Conservation (phyloP, 306 rosid genomes). For the Glycine soja region DNA sequence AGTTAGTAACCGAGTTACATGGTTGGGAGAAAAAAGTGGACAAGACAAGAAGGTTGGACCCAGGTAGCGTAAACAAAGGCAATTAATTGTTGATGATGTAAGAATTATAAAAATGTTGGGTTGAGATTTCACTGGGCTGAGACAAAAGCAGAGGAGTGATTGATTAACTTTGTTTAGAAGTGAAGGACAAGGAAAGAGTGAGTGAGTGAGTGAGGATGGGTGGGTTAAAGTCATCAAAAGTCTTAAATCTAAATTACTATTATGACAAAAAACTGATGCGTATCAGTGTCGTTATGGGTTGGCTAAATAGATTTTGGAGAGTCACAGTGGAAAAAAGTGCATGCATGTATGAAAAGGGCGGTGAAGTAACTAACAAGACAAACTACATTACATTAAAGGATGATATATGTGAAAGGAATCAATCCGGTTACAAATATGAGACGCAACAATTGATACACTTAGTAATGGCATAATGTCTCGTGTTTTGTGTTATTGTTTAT, state of each 20-base stretch:
- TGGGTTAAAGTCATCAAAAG: background rate
- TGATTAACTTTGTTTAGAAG: slow-evolving; percentile 5
- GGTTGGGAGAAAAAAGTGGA: too few species aligned
- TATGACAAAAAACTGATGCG: background rate
- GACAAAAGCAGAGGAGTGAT: too few species aligned
- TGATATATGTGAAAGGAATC: background rate
- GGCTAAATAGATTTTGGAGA: background rate
- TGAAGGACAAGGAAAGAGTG: background rate
- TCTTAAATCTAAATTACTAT: background rate
- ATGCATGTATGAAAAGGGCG: too few species aligned
- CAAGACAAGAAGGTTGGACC: too few species aligned
- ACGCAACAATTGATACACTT: background rate
- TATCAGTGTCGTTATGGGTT: slow-evolving; percentile 6
- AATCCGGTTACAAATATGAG: background rate
- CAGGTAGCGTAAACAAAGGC: too few species aligned
- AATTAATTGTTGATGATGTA: too few species aligned
- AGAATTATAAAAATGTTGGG: too few species aligned
- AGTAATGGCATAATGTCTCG: background rate
- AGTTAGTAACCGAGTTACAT: too few species aligned
- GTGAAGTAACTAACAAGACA: too few species aligned
- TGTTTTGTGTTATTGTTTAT: background rate
- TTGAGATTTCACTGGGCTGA: too few species aligned
- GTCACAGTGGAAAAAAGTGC: too few species aligned
- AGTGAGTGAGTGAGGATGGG: background rate
- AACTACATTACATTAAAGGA: too few species aligned